Conservation (phyloP, 148 eudicot genomes). For the Simmondsia chinensis region DNA sequence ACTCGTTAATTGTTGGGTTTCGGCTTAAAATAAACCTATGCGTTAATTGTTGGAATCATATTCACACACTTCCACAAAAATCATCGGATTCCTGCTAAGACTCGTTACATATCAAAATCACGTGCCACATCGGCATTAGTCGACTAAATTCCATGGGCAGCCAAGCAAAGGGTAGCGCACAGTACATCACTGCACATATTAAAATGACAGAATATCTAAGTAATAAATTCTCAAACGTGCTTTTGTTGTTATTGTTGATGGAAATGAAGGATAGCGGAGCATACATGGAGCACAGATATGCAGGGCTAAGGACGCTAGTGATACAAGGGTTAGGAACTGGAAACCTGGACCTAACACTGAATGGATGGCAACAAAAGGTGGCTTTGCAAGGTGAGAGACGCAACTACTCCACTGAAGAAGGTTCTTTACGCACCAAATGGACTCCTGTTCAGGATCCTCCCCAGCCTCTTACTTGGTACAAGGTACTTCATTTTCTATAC, state of each 20-base stretch:
- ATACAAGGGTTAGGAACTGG: conserved; percentile 72
- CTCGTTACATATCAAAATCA: too few species aligned
- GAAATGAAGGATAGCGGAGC: conserved; percentile 71
- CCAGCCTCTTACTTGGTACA: conserved; percentile 66
- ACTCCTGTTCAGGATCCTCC: conserved; percentile 24
- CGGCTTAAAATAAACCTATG: too few species aligned
- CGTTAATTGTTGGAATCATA: too few species aligned
- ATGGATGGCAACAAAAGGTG: conserved; percentile 71
- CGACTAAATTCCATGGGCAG: too few species aligned
- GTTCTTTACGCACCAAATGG: conserved; percentile 49
- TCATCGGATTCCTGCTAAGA: too few species aligned
- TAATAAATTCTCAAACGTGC: neutral
- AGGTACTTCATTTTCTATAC: conserved; percentile 26
- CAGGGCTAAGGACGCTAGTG: conserved; percentile 41
- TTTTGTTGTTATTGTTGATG: neutral
- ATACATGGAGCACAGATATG: conserved; percentile 68
- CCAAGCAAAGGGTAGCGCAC: too few species aligned
- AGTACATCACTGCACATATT: too few species aligned
- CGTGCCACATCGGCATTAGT: too few species aligned
- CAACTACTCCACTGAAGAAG: conserved; percentile 51
- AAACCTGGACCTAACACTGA: conserved; percentile 55
- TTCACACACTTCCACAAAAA: too few species aligned
- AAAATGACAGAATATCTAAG: too few species aligned
- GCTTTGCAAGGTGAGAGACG: conserved; percentile 56
- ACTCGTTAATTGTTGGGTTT: too few species aligned